These are phyloP conservation scores for Hyphopichia khmerensis DNA, from an alignment of 1,139 yeast genomes.

Conservation along the genomic window DNA sequence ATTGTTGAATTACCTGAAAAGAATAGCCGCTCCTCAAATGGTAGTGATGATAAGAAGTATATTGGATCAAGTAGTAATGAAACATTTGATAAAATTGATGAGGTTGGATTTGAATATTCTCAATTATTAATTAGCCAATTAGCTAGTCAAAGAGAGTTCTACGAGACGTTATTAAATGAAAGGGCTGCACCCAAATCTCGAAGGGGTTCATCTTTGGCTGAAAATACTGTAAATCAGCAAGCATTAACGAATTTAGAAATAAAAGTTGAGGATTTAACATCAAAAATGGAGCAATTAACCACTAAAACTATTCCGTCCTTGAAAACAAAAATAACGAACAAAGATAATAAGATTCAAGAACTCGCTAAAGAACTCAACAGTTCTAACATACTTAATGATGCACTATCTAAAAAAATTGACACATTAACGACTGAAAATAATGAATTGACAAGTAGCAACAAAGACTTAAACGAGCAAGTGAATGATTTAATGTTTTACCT, in stretches of 20 bases:
- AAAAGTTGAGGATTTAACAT: constrained; percentile 30
- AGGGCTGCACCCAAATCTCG: constrained; percentile 23
- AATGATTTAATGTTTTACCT: constrained; percentile 80
- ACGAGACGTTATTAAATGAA: constrained; percentile 60
- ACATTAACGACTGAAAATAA: constrained; percentile 38
- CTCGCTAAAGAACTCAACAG: constrained; percentile 30
- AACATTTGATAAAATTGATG: constrained; percentile 38
- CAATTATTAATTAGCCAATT: constrained; percentile 75
- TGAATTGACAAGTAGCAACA: constrained; percentile 30
- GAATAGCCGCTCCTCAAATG: constrained; percentile 23
- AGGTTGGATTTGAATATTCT: constrained; percentile 75
- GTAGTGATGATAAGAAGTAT: constrained; percentile 6
- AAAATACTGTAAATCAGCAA: constrained; percentile 14
- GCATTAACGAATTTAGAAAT: constrained; percentile 32
- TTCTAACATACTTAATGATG: constrained; percentile 50
- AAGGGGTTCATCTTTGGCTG: constrained; percentile 9
- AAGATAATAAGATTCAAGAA: constrained; percentile 31
- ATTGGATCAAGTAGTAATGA: constrained; percentile 5
- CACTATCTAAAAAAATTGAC: constrained; percentile 58
- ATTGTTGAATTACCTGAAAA: constrained; percentile 66
- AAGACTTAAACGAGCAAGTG: constrained; percentile 65
- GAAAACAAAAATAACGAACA: constrained; percentile 25
- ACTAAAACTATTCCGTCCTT: constrained; percentile 32
- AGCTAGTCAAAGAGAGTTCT: constrained; percentile 87
- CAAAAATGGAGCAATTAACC: constrained; percentile 22